Base-by-base conservation (phyloP, 176 grass and related monocot species). In the Pontederia crassipes region DNA sequence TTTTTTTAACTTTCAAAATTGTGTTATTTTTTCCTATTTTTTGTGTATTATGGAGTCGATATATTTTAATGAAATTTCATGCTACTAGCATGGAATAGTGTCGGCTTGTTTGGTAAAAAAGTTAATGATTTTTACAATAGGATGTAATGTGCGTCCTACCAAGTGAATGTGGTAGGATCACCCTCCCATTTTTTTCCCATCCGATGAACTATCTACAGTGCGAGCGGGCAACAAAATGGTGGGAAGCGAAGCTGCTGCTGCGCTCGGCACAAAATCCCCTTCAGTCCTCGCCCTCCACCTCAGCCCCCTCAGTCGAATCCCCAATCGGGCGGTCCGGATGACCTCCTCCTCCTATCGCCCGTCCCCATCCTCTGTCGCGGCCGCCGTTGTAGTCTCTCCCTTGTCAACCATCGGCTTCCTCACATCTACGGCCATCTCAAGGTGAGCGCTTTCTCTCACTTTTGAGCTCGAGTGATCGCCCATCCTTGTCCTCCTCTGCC, bases 361-460 rank as follows among this genome's bases (percentile, higher is more conserved):
- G 15, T 51, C 70, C 45, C 45, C 77, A 4, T 63, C 63, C 1
- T 62, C 66, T 6, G 13, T 29, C 32, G 2, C 77, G 13, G 14
- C 66, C 11, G 10, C 47, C 26, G 46, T 18, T 2, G 73, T 66
- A 9, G 54, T 68, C 17, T 61, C 86, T 4, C 74, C 75, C 61
- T 67, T 83, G 64, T 91, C 92, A 2, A 81, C 79, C 65, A 88
- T 97, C 71, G 81, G 88, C 81, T 97, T 97, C 74, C 84, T 97
- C 76, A 85, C 87, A 7, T 97, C 24, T 97, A 87, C 53, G 87
- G 85, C 74, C 68, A 74, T 52, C 93, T 97, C 65, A 97, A 97
- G 87, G 93, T 97, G 69, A 40, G 17, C 2, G 11, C n/a, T 20
- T 53, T 57, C 10, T 56, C 17, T 67, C 8, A 2, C 3, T 51